Evolutionary conservation across 139 green algal genomes (phyloP), one percentile per base, ranked within the genome.

Genomic region (Coelastrella sp.): DNA sequence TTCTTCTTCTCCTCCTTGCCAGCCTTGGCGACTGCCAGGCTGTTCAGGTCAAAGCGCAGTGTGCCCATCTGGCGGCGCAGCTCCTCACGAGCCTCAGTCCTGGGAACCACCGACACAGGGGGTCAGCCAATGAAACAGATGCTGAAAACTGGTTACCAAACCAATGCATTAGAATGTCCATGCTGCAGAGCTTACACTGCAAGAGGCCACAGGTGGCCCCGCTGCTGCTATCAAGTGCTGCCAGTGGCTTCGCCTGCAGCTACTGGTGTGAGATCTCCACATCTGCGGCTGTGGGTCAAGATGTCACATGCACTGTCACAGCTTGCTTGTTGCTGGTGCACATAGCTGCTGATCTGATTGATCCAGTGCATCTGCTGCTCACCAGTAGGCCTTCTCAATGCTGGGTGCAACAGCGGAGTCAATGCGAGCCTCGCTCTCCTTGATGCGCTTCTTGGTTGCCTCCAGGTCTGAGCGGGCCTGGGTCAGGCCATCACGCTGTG

Each of bases 311-410:
- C 32, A 47, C 32, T 47, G 32, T 47, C 32, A 47, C 32, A 1
- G 32, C 32, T 47, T 47, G 32, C 32, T 0, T 0, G 32, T 47
- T 47, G 32, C 32, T 47, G 32, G 1, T 47, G 32, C 32, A 2
- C 1, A 1, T 47, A 47, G 32, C 32, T 47, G 32, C 1, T 47
- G 32, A 47, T 47, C 32, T 47, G 32, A 47, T 2, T 47, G 32
- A 0, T 47, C 32, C 32, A 47, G 32, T 47, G 32, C 32, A 47
- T 47, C 14, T 32, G 68, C 20, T n/a, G 59, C 95, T 61, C 90
- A 97, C 97, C 97, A 99, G 96, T 99, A 99, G 57, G 92, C 92
- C 96, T 98, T 98, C 83, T 95, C 87, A 73, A 99, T 95, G 80
- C 93, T 94, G 23, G 73, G 57, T 14, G 89, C 89, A 75, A 99